A percentile compares a stretch with the other conserved stretches of the same genome.
Conservation (phyloP, 305 asterid genomes). For the Andrographis paniculata region DNA sequence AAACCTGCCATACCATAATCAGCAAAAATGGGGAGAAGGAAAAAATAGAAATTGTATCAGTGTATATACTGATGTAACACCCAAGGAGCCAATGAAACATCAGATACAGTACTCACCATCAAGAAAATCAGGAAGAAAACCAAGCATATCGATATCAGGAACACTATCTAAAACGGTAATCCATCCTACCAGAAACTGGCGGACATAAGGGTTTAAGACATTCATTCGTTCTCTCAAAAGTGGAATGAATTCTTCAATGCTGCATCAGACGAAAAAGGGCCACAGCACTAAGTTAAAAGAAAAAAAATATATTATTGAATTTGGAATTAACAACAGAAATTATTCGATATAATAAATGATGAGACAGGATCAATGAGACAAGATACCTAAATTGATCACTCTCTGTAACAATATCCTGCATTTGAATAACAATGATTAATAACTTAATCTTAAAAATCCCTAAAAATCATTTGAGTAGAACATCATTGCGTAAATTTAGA, state of each 20-base stretch:
- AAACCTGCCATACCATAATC: slow-evolving; percentile 50
- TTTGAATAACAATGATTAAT: slow-evolving; percentile 14
- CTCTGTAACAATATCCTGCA: slow-evolving; percentile 97
- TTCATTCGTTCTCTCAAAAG: slow-evolving; percentile 96
- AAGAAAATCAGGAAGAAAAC: slow-evolving; percentile 98
- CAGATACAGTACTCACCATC: slow-evolving; percentile 56
- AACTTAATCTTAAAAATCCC: slow-evolving; percentile 11
- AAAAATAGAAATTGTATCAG: slow-evolving; percentile 1
- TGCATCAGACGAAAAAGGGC: slow-evolving; percentile 28
- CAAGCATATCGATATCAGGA: slow-evolving; percentile 98
- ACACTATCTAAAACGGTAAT: slow-evolving; percentile 98
- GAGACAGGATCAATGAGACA: slow-evolving; percentile 17
- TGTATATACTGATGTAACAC: slow-evolving; percentile 10
- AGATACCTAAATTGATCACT: slow-evolving; percentile 96
- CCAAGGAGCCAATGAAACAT: slow-evolving; percentile 18
- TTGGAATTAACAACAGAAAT: slow-evolving; percentile 15
- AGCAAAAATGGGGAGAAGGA: too few species aligned
- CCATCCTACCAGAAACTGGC: slow-evolving; percentile 99
- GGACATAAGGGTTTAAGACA: slow-evolving; percentile 90
- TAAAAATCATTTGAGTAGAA: slow-evolving; percentile 5
- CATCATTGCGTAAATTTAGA: not conserved
- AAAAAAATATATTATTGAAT: slow-evolving; percentile 13
- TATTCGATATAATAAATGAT: not conserved
- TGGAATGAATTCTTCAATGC: slow-evolving; percentile 98
- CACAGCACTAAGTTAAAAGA: slow-evolving; percentile 20